Evolutionary conservation across 2,329 filamentous ascomycete species (phyloP).

Genomic region (Colletotrichum sp.): DNA sequence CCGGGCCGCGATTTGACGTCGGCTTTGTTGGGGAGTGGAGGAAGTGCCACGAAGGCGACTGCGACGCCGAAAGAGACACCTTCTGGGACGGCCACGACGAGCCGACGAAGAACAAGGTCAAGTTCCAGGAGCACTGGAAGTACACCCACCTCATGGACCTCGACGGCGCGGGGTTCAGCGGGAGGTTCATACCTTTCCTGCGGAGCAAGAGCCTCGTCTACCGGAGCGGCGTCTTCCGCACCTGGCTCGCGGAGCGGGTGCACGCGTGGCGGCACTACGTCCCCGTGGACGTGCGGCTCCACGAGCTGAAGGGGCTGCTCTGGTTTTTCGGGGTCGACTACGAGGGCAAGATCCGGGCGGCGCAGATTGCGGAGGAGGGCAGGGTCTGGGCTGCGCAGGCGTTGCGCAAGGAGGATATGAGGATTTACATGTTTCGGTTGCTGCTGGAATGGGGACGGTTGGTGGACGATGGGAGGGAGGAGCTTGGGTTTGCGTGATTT

Average conservation of each 20-base stretch:
- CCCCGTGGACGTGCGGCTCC: slow-evolving; percentile 56
- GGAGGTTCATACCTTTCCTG: slow-evolving; percentile 56
- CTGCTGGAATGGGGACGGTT: slow-evolving; percentile 73
- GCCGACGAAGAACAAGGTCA: slow-evolving; percentile 24
- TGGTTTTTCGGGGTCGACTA: slow-evolving; percentile 22
- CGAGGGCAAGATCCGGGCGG: slow-evolving; percentile 23
- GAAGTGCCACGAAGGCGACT: slow-evolving; percentile 37
- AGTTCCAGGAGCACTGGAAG: slow-evolving; percentile 39
- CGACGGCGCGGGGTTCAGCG: slow-evolving; percentile 59
- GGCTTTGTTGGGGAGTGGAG: slow-evolving; percentile 43
- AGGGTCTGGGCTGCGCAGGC: slow-evolving; percentile 61
- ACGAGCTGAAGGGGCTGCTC: slow-evolving; percentile 17
- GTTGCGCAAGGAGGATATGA: slow-evolving; percentile 72
- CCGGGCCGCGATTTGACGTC: slow-evolving; percentile 29
- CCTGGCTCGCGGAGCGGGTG: slow-evolving; percentile 69
- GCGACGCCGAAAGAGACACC: slow-evolving; percentile 30
- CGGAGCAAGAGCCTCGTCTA: slow-evolving; percentile 56
- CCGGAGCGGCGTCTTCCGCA: slow-evolving; percentile 65
- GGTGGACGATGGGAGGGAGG: slow-evolving; percentile 58
- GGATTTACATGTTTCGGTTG: slow-evolving; percentile 75
- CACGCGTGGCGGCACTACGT: slow-evolving; percentile 69
- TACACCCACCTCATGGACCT: slow-evolving; percentile 64
- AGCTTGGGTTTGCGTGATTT: slow-evolving; percentile 32
- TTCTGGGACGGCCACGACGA: slow-evolving; percentile 32
- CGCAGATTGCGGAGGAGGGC: slow-evolving; percentile 37